Conservation (phyloP, 371 early-diverging fungal genomes). For the Sporodiniella umbellata region DNA sequence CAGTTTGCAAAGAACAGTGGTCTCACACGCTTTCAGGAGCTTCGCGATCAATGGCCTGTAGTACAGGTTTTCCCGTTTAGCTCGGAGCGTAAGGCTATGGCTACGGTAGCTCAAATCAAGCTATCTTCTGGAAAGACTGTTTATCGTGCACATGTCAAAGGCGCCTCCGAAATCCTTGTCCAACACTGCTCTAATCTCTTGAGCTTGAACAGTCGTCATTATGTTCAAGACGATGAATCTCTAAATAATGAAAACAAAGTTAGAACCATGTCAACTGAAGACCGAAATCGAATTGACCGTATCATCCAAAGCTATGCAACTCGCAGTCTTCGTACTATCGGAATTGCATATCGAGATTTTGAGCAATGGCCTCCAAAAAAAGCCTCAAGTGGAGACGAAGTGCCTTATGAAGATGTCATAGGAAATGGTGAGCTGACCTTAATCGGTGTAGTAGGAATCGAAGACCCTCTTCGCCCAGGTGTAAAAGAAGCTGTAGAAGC, state of each 20-base stretch:
- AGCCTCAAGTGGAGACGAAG: slow-evolving; percentile 27
- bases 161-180: slow-evolving; percentile 86
- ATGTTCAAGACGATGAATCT: slow-evolving; percentile 13
- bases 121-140: slow-evolving; percentile 23
- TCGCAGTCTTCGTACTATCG: slow-evolving; percentile 64
- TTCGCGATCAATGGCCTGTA: slow-evolving; percentile 47
- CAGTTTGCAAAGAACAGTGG: slow-evolving; percentile 51
- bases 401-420: slow-evolving; percentile 47
- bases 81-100: slow-evolving; percentile 87
- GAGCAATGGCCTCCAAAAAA: slow-evolving; percentile 52
- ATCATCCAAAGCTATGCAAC: slow-evolving; percentile 62
- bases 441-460: slow-evolving; percentile 63
- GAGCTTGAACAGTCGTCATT: slow-evolving; percentile 27
- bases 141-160: slow-evolving; percentile 78
- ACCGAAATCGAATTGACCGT: slow-evolving; percentile 42
- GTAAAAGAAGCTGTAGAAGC: slow-evolving; percentile 61
- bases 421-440: slow-evolving; percentile 42
- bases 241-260: slow-evolving; percentile 44
- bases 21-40: slow-evolving; percentile 29
- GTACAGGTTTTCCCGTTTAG: slow-evolving; percentile 79
- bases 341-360: slow-evolving; percentile 68
- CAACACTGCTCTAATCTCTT: slow-evolving; percentile 28
- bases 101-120: slow-evolving; percentile 64
- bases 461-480: slow-evolving; percentile 69
- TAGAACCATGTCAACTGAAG: slow-evolving; percentile 43